Evolutionary conservation across 2,329 filamentous ascomycete species (phyloP).

Genomic region (Fusarium caatingaense): DNA sequence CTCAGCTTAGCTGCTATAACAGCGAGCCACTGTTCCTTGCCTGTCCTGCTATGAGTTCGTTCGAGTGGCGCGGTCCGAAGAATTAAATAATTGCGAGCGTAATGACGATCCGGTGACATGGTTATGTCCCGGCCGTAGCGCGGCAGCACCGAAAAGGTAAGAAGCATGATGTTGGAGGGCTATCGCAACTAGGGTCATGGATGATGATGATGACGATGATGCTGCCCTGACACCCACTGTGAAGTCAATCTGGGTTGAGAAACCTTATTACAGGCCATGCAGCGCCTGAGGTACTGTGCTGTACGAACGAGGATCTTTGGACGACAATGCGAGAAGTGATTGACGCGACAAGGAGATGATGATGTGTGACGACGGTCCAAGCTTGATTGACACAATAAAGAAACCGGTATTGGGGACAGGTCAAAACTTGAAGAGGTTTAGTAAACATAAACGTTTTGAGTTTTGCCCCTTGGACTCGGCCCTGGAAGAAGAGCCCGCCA

Average conservation of each 20-base stretch:
- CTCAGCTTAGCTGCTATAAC: constrained; percentile 1
- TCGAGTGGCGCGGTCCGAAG: constrained; percentile 26
- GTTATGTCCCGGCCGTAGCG: constrained; percentile 30
- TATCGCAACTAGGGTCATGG: constrained; percentile 10
- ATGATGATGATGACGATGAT: constrained; percentile 43
- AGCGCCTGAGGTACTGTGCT: background rate
- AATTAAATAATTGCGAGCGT: constrained; percentile 18
- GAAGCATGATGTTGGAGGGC: constrained; percentile 13
- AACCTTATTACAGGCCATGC: constrained; percentile 10
- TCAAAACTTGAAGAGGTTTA: constrained; percentile 15
- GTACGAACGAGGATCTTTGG: background rate
- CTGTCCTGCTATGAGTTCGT: background rate
- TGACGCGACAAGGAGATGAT: background rate
- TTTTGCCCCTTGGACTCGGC: constrained; percentile 29
- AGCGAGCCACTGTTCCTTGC: constrained; percentile 20
- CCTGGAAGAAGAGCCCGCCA: constrained; percentile 24
- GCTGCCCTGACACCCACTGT: constrained; percentile 38
- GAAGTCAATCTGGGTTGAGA: constrained; percentile 16
- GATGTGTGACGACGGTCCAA: background rate
- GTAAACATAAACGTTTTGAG: constrained; percentile 13
- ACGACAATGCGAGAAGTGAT: background rate
- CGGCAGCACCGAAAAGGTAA: constrained; percentile 37
- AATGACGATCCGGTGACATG: constrained; percentile 30
- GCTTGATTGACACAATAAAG: background rate
- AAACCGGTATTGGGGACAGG: background rate